phyloP scores from a whole-genome alignment of 768 basidiomycete species.

The Clavulina sp. region DNA sequence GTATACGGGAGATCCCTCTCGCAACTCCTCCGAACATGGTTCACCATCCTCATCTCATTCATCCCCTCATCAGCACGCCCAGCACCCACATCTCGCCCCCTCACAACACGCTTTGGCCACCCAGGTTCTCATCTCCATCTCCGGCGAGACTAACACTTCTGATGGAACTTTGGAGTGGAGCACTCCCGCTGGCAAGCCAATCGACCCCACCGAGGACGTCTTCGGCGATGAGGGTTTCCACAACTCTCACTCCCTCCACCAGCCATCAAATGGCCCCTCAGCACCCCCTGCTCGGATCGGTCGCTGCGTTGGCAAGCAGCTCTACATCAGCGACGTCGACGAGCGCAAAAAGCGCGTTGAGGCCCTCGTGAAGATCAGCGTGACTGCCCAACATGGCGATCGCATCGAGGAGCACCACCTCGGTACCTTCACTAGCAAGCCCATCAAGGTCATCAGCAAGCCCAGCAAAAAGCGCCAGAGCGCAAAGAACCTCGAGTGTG shows the following conservation, averaged over 20 bases:
- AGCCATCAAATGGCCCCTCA: slow-evolving; percentile 39
- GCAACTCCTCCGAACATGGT: slow-evolving; percentile 54
- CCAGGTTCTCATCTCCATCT: slow-evolving; percentile 75
- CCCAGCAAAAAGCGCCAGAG: slow-evolving; percentile 94
- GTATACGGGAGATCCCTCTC: slow-evolving; percentile 62
- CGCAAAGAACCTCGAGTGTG: slow-evolving; percentile 82
- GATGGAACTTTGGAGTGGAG: slow-evolving; percentile 84
- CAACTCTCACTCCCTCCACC: no score
- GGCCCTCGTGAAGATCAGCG: slow-evolving; percentile 77
- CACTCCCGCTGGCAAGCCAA: slow-evolving; percentile 61
- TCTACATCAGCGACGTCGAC: slow-evolving; percentile 89
- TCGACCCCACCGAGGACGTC: slow-evolving; percentile 30
- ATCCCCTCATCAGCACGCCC: no score
- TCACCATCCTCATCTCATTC: no score
- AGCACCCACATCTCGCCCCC: no score
- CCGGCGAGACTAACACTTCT: slow-evolving; percentile 72
- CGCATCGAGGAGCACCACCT: slow-evolving; percentile 70
- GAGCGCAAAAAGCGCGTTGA: slow-evolving; percentile 93
- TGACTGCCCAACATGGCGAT: slow-evolving; percentile 61
- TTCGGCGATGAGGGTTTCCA: slow-evolving; percentile 4
- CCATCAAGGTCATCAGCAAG: slow-evolving; percentile 98
- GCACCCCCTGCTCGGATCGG: slow-evolving; percentile 78
- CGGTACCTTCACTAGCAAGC: slow-evolving; percentile 76
- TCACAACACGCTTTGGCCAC: neutral
- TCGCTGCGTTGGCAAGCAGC: slow-evolving; percentile 82